phyloP scores from a whole-genome alignment of 2,329 filamentous ascomycete species.

The Niveomyces coronatus region DNA sequence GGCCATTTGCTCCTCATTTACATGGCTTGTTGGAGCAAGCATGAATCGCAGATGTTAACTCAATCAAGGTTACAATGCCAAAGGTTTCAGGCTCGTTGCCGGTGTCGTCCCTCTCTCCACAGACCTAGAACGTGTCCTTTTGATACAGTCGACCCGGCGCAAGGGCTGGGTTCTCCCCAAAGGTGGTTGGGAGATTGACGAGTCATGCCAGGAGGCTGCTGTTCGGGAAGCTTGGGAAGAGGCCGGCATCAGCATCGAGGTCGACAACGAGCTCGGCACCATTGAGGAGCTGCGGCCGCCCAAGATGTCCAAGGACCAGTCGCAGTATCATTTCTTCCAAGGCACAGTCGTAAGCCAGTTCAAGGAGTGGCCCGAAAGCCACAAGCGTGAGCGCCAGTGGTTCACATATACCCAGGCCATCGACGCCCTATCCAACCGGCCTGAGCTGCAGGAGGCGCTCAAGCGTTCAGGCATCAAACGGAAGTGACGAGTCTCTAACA shows the following conservation, averaged over 20 bases:
- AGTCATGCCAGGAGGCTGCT: conserved; percentile 76
- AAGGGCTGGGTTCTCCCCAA: conserved; percentile 96
- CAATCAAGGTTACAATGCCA: conserved; percentile 72
- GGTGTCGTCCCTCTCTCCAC: conserved; percentile 82
- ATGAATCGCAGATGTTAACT: conserved; percentile 1
- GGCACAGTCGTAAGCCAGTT: conserved; percentile 81
- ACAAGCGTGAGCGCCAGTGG: conserved; percentile 87
- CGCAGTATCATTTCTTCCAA: conserved; percentile 73
- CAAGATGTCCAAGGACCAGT: conserved; percentile 54
- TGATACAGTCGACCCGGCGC: conserved; percentile 86
- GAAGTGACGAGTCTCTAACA: background rate
- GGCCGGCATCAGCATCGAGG: conserved; percentile 78
- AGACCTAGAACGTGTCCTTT: conserved; percentile 78
- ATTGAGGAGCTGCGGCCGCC: conserved; percentile 78
- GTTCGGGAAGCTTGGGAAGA: conserved; percentile 95
- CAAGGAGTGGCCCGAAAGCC: conserved; percentile 81
- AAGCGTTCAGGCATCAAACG: conserved; percentile 63
- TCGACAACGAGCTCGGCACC: conserved; percentile 75
- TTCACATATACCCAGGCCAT: conserved; percentile 77
- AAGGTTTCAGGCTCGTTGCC: conserved; percentile 89
- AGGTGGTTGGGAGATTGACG: conserved; percentile 94
- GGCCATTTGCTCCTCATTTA: background rate
- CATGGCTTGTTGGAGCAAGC: too few relatives aligned
- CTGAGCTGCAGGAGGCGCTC: conserved; percentile 81
- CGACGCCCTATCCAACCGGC: conserved; percentile 63